Percentiles rank a stretch among this genome's conserved stretches.
phyloP scores from a whole-genome alignment of 129 eudicot species.

The Flaveria brownii region DNA sequence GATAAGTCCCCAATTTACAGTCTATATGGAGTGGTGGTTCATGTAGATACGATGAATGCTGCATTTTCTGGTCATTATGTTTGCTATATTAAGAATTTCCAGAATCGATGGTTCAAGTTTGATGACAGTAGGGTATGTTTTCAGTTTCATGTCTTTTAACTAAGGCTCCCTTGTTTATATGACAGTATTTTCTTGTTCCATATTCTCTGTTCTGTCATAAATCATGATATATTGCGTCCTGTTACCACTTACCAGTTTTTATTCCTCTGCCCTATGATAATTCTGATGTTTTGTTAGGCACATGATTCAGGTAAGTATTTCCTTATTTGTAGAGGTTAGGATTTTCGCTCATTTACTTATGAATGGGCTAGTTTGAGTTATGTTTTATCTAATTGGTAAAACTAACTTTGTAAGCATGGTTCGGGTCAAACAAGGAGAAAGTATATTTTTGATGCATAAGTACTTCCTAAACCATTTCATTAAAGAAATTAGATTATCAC shows the following conservation, averaged over 20 bases:
- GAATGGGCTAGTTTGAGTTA: background rate
- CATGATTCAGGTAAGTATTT: background rate
- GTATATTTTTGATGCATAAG: background rate
- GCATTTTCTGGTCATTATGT: slow-evolving; percentile 91
- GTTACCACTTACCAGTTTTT: background rate
- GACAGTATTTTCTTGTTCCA: background rate
- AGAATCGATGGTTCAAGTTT: slow-evolving; percentile 77
- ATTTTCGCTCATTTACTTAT: background rate
- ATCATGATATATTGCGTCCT: background rate
- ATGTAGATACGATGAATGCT: slow-evolving; percentile 70
- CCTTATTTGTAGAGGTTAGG: background rate
- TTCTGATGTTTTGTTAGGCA: background rate
- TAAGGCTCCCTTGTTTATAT: background rate
- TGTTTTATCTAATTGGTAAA: background rate
- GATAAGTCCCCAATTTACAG: slow-evolving; percentile 75
- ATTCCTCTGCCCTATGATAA: background rate
- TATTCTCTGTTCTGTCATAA: background rate
- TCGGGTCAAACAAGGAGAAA: background rate
- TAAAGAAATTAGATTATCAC: background rate
- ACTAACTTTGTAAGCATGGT: no score
- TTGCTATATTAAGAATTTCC: slow-evolving; percentile 67
- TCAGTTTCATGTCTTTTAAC: background rate
- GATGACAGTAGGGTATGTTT: slow-evolving; percentile 75
- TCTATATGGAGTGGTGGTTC: slow-evolving; percentile 96
- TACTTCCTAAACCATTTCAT: background rate